Conservation (phyloP, 106 monocot species). For the Hemerocallis citrina region DNA sequence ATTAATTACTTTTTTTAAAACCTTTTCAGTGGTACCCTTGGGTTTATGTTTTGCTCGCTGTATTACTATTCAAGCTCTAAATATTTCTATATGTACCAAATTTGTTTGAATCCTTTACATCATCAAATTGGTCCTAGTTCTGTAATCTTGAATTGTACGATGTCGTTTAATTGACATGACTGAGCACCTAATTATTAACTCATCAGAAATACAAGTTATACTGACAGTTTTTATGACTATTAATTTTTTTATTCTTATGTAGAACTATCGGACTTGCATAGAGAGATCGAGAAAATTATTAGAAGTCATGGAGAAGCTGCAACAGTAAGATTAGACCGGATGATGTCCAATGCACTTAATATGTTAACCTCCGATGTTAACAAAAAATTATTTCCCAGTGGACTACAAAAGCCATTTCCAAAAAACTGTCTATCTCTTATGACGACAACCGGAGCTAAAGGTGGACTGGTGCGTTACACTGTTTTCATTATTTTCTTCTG, state of each 20-base stretch:
- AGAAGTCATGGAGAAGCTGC: constrained; percentile 76
- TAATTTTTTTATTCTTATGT: background rate
- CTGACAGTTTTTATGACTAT: no score
- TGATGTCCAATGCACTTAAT: constrained; percentile 84
- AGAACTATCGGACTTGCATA: constrained; percentile 60
- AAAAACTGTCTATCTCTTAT: constrained; percentile 91
- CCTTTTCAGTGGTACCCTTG: no score
- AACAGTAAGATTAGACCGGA: constrained; percentile 52
- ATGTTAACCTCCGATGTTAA: constrained; percentile 66
- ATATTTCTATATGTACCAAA: no score
- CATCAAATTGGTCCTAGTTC: no score
- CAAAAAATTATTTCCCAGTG: constrained; percentile 54
- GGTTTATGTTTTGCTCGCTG: no score
- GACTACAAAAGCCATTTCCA: constrained; percentile 65
- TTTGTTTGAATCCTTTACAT: no score
- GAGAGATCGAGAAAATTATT: constrained; percentile 67
- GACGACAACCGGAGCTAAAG: constrained; percentile 95
- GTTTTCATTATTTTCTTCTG: background rate
- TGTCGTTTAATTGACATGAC: no score
- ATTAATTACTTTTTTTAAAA: background rate
- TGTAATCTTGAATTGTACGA: no score
- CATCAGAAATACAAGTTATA: no score
- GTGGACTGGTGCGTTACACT: constrained; percentile 60
- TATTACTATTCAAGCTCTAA: no score
- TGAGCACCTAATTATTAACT: no score